Percentiles rank a stretch among this genome's conserved stretches.
Evolutionary conservation across 768 basidiomycete genomes (phyloP).

Genomic region (Leccinum rimulosum): DNA sequence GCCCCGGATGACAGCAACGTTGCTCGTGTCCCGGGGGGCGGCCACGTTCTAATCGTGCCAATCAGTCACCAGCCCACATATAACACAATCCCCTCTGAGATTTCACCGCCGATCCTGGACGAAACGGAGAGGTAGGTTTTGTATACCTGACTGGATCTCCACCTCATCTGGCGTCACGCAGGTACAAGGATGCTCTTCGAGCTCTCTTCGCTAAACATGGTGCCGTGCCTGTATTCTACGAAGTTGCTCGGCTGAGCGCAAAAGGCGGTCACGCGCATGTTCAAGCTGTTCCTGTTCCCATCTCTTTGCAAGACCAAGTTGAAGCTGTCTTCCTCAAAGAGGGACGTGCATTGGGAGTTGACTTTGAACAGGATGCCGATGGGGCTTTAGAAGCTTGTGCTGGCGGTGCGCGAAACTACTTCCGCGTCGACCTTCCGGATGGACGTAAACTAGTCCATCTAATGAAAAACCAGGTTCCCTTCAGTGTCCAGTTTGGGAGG

Average conservation of each 20-base stretch:
- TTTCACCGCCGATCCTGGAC: conserved; percentile 68
- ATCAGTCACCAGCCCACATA: conserved; percentile 93
- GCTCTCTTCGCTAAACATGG: conserved; percentile 69
- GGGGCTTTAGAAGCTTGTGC: conserved; percentile 52
- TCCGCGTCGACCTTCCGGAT: conserved; percentile 86
- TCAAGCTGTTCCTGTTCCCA: conserved; percentile 79
- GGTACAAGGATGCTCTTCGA: conserved; percentile 77
- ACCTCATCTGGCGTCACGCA: conserved; percentile 26
- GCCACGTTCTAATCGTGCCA: conserved; percentile 91
- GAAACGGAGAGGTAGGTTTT: conserved; percentile 73
- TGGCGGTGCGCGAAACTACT: conserved; percentile 68
- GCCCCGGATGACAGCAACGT: conserved; percentile 39
- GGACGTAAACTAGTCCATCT: conserved; percentile 85
- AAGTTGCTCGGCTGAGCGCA: conserved; percentile 77
- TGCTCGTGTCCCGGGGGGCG: conserved; percentile 81
- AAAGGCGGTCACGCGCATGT: conserved; percentile 95
- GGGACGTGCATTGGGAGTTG: conserved; percentile 62
- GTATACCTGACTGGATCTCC: conserved; percentile 1
- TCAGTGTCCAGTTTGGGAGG: conserved; percentile 94
- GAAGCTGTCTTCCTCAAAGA: conserved; percentile 72
- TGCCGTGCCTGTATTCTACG: conserved; percentile 75
- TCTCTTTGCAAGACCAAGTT: conserved; percentile 57
- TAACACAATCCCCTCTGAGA: conserved; percentile 74
- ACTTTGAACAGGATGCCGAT: conserved; percentile 72
- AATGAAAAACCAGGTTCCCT: conserved; percentile 72